Percentiles rank a stretch among this genome's conserved stretches.
phyloP scores from a whole-genome alignment of 768 basidiomycete species.

The Mycena epipterygia region DNA sequence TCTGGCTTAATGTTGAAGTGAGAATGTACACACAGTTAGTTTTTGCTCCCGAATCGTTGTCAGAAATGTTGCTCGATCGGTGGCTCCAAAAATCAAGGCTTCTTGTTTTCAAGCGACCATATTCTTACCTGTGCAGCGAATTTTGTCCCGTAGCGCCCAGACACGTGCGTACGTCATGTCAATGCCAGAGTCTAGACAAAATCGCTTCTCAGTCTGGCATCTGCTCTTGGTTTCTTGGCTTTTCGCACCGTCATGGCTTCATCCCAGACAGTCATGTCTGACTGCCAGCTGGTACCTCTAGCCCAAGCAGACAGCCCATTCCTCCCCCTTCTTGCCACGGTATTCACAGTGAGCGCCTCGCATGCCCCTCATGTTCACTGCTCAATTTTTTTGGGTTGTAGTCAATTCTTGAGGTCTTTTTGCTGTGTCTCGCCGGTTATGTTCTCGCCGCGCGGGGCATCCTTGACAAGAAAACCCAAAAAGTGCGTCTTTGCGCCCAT shows the following conservation, averaged over 20 bases:
- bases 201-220: too few relatives aligned
- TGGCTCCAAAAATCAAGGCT: too few relatives aligned
- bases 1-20: too few relatives aligned
- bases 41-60: too few relatives aligned
- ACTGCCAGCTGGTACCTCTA: not conserved
- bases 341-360: slow-evolving; percentile 30
- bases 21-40: too few relatives aligned
- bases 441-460: slow-evolving; percentile 84
- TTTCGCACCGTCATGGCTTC: slow-evolving; percentile 12
- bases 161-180: slow-evolving; percentile 5
- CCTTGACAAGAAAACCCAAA: slow-evolving; percentile 91
- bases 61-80: too few relatives aligned
- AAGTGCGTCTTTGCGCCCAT: slow-evolving; percentile 60
- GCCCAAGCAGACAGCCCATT: slow-evolving; percentile 27
- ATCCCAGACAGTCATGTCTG: slow-evolving; percentile 26
- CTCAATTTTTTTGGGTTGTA: slow-evolving; percentile 45
- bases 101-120: not conserved
- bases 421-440: slow-evolving; percentile 89
- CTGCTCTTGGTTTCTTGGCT: too few relatives aligned
- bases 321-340: slow-evolving; percentile 24
- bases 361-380: slow-evolving; percentile 1
- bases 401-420: slow-evolving; percentile 92
- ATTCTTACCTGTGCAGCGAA: not conserved
- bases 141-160: not conserved
- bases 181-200: not conserved